These are phyloP conservation scores for Acrocalymma vagum DNA, from an alignment of 2,329 filamentous ascomycete genomes.

Conservation along the genomic window DNA sequence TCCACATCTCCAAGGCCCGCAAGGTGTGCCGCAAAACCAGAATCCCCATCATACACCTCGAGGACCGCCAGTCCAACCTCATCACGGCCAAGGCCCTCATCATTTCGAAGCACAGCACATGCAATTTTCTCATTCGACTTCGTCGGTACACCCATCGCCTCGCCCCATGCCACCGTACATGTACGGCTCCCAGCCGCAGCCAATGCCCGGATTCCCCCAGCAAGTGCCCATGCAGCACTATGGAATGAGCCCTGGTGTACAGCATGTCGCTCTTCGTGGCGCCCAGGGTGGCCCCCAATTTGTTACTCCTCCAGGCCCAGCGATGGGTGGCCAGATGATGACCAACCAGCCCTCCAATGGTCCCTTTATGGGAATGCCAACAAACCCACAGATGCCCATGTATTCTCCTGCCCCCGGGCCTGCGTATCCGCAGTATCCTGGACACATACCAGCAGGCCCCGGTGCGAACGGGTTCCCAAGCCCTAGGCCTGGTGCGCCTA, in stretches of 20 bases:
- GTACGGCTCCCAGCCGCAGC: conserved; percentile 71
- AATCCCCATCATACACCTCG: conserved; percentile 81
- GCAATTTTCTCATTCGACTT: conserved; percentile 82
- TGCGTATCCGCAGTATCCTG: conserved; percentile 71
- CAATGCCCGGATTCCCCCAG: conserved; percentile 57
- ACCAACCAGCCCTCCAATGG: conserved; percentile 75
- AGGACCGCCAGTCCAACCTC: conserved; percentile 78
- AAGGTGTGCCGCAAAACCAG: conserved; percentile 72
- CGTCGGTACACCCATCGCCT: conserved; percentile 83
- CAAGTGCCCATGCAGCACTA: conserved; percentile 71
- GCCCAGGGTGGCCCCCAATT: conserved; percentile 78
- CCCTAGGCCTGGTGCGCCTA: conserved; percentile 79
- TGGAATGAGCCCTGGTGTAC: conserved; percentile 73
- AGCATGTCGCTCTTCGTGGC: conserved; percentile 76
- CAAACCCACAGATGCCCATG: conserved; percentile 79
- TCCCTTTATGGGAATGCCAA: conserved; percentile 74
- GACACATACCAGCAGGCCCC: conserved; percentile 59
- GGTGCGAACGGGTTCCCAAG: conserved; percentile 86
- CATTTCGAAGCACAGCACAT: conserved; percentile 86
- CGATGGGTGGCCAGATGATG: conserved; percentile 81
- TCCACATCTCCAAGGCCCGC: conserved; percentile 78
- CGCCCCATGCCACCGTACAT: conserved; percentile 76
- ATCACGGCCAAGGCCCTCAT: conserved; percentile 73
- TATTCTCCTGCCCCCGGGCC: conserved; percentile 74
- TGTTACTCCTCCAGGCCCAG: conserved; percentile 72